phyloP scores from a whole-genome alignment of 208 protist species.

The Wallacemonas sp. region DNA sequence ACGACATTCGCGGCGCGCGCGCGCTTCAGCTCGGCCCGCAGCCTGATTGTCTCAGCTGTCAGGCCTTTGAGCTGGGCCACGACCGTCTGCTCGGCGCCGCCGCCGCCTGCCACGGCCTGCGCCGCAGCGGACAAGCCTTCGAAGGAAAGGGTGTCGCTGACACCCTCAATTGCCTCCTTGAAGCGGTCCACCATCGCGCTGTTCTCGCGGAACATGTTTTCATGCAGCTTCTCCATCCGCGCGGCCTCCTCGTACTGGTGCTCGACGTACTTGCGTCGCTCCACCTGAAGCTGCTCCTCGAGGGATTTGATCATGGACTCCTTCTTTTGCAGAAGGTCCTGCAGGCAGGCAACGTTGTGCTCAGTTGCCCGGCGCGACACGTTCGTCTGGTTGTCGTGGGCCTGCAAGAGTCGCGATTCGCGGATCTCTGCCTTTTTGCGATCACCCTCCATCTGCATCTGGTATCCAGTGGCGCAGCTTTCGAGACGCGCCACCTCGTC shows the following conservation, averaged over 20 bases:
- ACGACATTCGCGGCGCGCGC: constrained; percentile 64
- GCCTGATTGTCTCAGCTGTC: constrained; percentile 66
- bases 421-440: constrained; percentile 52
- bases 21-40: constrained; percentile 66
- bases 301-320: constrained; percentile 64
- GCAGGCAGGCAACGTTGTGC: constrained; percentile 75
- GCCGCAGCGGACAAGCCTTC: neutral
- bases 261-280: constrained; percentile 72
- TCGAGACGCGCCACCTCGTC: constrained; percentile 49
- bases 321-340: constrained; percentile 79
- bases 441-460: constrained; percentile 70
- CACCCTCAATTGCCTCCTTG: constrained; percentile 65
- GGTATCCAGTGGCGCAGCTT: constrained; percentile 40
- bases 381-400: constrained; percentile 74
- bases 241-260: constrained; percentile 74
- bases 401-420: constrained; percentile 51
- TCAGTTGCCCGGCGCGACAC: constrained; percentile 78
- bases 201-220: constrained; percentile 85
- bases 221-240: constrained; percentile 84
- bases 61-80: constrained; percentile 60
- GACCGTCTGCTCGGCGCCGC: constrained; percentile 20
- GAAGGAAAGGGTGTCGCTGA: constrained; percentile 34
- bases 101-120: constrained; percentile 12
- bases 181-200: constrained; percentile 82
- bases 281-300: constrained; percentile 72